Evolutionary conservation across 768 basidiomycete species (phyloP).

Genomic region (Trametes cinnabarina): DNA sequence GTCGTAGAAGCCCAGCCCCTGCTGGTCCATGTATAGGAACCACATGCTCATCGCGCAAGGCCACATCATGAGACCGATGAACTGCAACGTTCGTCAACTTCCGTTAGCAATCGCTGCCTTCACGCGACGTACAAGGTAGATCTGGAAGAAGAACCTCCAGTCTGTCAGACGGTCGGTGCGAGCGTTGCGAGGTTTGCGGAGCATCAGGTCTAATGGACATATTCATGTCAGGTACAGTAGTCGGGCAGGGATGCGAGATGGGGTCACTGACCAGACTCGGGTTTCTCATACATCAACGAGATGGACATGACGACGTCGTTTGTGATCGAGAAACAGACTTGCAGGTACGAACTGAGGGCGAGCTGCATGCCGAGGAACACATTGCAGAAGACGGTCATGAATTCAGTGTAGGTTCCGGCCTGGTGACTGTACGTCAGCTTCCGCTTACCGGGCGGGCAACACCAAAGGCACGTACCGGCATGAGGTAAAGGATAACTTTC

Average conservation of each 20-base stretch:
- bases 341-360: constrained; percentile 52
- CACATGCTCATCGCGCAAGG: constrained; percentile 43
- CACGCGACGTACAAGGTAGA: constrained; percentile 53
- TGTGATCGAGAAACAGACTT: constrained; percentile 53
- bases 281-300: constrained; percentile 55
- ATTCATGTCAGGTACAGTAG: constrained; percentile 42
- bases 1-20: constrained; percentile 47
- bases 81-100: constrained; percentile 46
- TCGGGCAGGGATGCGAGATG: too few relatives aligned
- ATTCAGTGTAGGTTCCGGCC: constrained; percentile 59
- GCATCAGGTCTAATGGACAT: constrained; percentile 35
- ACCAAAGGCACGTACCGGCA: too few relatives aligned
- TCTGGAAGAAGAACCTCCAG: constrained; percentile 52
- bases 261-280: constrained; percentile 50
- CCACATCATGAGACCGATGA: constrained; percentile 46
- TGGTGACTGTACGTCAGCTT: constrained; percentile 9
- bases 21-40: constrained; percentile 37
- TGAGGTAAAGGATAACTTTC: constrained; percentile 53
- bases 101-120: constrained; percentile 35
- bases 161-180: constrained; percentile 57
- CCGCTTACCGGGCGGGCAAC: too few relatives aligned
- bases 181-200: constrained; percentile 52
- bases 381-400: constrained; percentile 54
- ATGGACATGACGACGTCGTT: constrained; percentile 58
- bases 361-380: constrained; percentile 60